Evolutionary conservation across 2,329 filamentous ascomycete species (phyloP).

Genomic region (Sarocladium brachiariae): DNA sequence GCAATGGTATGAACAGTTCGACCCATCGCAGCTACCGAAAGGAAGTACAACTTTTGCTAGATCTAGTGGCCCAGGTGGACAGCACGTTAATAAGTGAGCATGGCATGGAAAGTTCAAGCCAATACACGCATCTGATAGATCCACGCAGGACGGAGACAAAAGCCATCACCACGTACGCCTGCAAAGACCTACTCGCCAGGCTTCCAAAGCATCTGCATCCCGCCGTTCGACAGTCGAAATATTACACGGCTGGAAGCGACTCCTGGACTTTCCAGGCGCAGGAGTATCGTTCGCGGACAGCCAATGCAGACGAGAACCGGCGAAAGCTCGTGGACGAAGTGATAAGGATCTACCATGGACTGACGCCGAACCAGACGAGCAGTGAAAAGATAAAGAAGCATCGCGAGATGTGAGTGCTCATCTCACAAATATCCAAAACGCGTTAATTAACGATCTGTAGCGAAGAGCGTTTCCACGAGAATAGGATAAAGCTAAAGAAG

Average conservation of each 20-base stretch:
- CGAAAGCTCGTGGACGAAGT: constrained; percentile 43
- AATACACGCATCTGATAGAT: constrained; percentile 35
- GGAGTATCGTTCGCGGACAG: constrained; percentile 42
- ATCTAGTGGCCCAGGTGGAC: constrained; percentile 55
- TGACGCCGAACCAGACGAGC: constrained; percentile 40
- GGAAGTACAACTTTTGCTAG: constrained; percentile 48
- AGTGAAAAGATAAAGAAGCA: constrained; percentile 41
- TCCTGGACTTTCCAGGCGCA: constrained; percentile 50
- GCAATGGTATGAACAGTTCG: constrained; percentile 42
- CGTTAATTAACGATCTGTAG: constrained; percentile 22
- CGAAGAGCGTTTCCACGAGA: constrained; percentile 37
- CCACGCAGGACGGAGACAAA: constrained; percentile 53
- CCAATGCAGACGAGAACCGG: constrained; percentile 48
- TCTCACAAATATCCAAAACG: background rate
- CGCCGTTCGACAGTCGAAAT: constrained; percentile 43
- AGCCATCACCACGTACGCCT: constrained; percentile 45
- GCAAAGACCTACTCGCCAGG: constrained; percentile 36
- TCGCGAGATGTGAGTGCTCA: constrained; percentile 34
- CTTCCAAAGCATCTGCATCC: constrained; percentile 42
- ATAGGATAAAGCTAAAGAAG: constrained; percentile 42
- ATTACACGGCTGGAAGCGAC: constrained; percentile 46
- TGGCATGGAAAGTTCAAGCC: background rate
- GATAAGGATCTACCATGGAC: constrained; percentile 37
- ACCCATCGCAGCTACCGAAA: constrained; percentile 36
- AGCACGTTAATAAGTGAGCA: constrained; percentile 57